Conservation (phyloP, 2,329 filamentous ascomycete genomes). For the Sporothrix protearum region DNA sequence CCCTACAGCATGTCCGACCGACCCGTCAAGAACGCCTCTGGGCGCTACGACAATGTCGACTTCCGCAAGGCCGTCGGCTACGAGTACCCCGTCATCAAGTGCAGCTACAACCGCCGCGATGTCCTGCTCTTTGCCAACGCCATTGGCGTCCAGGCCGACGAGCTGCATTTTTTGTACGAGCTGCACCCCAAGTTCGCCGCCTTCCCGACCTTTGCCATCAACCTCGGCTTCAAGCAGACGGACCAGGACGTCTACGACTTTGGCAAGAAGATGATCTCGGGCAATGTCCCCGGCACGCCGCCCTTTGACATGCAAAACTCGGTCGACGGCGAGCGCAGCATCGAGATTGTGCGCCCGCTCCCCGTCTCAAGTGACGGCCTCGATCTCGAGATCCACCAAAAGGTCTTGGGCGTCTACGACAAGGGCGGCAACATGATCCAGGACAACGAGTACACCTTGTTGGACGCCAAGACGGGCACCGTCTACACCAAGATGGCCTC, state of each 20-base stretch:
- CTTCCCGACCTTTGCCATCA: conserved; percentile 48
- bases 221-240: conserved; percentile 45
- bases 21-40: conserved; percentile 38
- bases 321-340: conserved; percentile 43
- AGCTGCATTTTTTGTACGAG: conserved; percentile 45
- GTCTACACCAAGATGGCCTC: conserved; percentile 41
- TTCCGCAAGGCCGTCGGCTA: conserved; percentile 40
- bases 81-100: conserved; percentile 39
- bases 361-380: conserved; percentile 38
- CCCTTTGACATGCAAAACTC: conserved; percentile 41
- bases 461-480: conserved; percentile 40
- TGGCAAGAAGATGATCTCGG: conserved; percentile 36
- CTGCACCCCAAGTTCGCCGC: conserved; percentile 43
- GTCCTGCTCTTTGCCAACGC: conserved; percentile 43
- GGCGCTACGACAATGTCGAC: conserved; percentile 43
- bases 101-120: conserved; percentile 43
- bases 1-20: conserved; percentile 28
- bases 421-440: conserved; percentile 45
- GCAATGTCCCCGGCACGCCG: conserved; percentile 39
- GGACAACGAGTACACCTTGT: conserved; percentile 40
- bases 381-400: conserved; percentile 40
- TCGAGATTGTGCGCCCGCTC: conserved; percentile 39
- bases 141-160: conserved; percentile 39
- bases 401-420: conserved; percentile 45
- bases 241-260: conserved; percentile 45